Base-by-base conservation (phyloP, 164 flowering plant species). In the Piper betle region DNA sequence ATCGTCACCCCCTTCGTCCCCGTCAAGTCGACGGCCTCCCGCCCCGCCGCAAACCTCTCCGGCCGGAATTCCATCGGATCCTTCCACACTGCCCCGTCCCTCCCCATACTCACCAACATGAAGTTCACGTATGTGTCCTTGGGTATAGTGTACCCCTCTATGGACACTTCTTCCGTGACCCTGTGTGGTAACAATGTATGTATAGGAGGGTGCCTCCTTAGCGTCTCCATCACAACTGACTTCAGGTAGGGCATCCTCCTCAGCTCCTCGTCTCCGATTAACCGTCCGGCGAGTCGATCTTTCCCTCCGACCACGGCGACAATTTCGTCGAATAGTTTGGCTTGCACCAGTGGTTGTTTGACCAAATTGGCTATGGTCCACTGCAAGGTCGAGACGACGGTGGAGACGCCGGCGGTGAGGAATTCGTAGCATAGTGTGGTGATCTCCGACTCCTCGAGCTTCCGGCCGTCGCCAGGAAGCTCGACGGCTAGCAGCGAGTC, bases 391-490 rank as follows among this genome's bases (percentile, higher is more conserved):
- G 79, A 68, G 9, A 73, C 33, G 3, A 76, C 69, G 0, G 81
- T 68, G 52, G 73, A 74, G 0, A 64, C 73, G 10, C 81, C 81
- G 0, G 60, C 78, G 12, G 57, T 66, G 6, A 78, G 37, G 60
- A 78, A 71, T 66, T 78, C 78, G 12, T 63, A 73, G 63, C 75
- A 68, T 39, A 78, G 38, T 37, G 53, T 69, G 18, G 63, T 68
- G 13, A 77, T 65, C 56, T 75, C 79, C 3, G 33, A 57, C 9
- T 75, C 79, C 1, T 39, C 60, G 8, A 80, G 65, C 50, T 68
- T 73, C 52, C 78, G 59, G 12, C 92, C 73, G 0, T 91, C 46
- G 46, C 11, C 92, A 4, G 74, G 77, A 17, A 78, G 56, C 42
- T 61, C 38, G 0, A 75, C 56, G 10, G 43, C 52, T 16, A 69